Percentiles rank a stretch among this genome's conserved stretches.
These are phyloP conservation scores for Diaporthe humulicola DNA, from an alignment of 2,329 filamentous ascomycete genomes.

Conservation along the genomic window DNA sequence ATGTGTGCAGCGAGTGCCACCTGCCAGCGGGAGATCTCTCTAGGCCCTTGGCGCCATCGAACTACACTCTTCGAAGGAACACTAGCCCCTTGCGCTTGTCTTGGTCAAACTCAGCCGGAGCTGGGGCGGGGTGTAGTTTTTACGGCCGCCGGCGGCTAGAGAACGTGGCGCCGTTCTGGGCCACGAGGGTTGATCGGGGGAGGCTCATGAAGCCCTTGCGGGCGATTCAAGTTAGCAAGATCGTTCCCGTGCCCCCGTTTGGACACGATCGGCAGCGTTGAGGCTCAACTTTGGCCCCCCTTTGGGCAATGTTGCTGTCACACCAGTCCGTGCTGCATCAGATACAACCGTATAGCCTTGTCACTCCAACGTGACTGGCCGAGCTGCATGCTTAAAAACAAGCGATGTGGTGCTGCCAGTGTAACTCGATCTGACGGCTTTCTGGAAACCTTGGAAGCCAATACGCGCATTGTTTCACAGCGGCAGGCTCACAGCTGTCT, in stretches of 20 bases:
- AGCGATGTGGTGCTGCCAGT: background rate
- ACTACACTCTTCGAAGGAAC: background rate
- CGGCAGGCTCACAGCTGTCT: slow-evolving; percentile 6
- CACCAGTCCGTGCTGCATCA: slow-evolving; percentile 17
- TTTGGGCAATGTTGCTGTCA: background rate
- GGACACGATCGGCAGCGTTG: slow-evolving; percentile 15
- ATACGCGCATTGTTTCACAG: slow-evolving; percentile 26
- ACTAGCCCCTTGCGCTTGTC: slow-evolving; percentile 20
- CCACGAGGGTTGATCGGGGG: background rate
- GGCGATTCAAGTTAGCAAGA: slow-evolving; percentile 2
- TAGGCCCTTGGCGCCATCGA: slow-evolving; percentile 14
- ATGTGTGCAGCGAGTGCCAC: background rate
- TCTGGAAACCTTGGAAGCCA: slow-evolving; percentile 24
- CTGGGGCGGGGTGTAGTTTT: slow-evolving; percentile 22
- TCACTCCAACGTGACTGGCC: slow-evolving; percentile 18
- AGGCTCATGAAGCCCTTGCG: background rate
- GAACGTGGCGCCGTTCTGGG: slow-evolving; percentile 4
- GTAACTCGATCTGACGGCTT: slow-evolving; percentile 21
- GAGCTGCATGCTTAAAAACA: background rate
- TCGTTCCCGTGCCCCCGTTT: background rate
- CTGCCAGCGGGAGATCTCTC: background rate
- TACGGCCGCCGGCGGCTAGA: slow-evolving; percentile 15
- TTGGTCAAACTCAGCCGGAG: slow-evolving; percentile 20
- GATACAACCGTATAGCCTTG: background rate
- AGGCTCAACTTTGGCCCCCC: slow-evolving; percentile 21